Evolutionary conservation across 2,329 filamentous ascomycete genomes (phyloP), one percentile per base, ranked within the genome.

Genomic region (Fusarium sp.): DNA sequence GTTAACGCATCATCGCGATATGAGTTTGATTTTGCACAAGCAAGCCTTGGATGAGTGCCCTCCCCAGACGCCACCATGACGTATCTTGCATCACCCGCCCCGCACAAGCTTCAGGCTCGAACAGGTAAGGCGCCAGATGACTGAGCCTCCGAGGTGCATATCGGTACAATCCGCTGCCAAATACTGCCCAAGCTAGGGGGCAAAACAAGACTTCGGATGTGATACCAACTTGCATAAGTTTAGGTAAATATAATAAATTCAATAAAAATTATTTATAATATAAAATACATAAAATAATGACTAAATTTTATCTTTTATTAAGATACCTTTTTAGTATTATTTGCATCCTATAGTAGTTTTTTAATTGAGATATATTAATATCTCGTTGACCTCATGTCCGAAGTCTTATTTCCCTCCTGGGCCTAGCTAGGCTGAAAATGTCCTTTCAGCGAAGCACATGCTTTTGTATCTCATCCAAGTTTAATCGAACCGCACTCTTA

Each of bases 41-140:
- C 60, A 70, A 59, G 53, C 70, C 70, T 73, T 73, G 71, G 56
- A 73, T 50, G 23, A 59, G 54, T 61, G 59, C 60, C 58, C 55
- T 71, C 45, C 49, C 20, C 60, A 32, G n/a, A 59, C 63, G 71
- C 69, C 67, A 73, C 60, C 65, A 76, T 76, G 74, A 76, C 74
- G 74, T 76, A 71, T 20, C 27, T 64, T 61, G 33, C 63, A 66
- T 64, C 32, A 45, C 23, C 48, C 54, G 71, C 72, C 69, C 66
- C 70, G 57, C 70, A 63, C 50, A 64, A 76, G 74, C 74, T 76
- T 26, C 69, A 64, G 69, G 44, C 73, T 60, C 60, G 60, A 76
- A 69, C 52, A n/a, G 56, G 69, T 27, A 49, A 69, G 40, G 61
- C n/a, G 56, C 20, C 18, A 9, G 35, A 60, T 73, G 67, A 67